Conservation (phyloP, 768 basidiomycete species). For the Roridomyces roridus region DNA sequence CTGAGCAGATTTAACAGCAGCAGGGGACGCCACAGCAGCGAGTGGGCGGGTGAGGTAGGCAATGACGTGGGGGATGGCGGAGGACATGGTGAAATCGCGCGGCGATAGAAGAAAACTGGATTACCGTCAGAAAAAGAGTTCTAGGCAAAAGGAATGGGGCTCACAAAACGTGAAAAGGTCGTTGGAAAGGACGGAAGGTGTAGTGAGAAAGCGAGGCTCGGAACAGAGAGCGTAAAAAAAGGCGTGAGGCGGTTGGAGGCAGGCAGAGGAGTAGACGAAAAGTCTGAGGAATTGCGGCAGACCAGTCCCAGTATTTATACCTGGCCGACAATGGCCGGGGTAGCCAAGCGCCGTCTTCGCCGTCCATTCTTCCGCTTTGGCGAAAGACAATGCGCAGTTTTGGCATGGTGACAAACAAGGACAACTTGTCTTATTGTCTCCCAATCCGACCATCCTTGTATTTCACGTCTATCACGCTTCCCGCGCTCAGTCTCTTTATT, state of each 20-base stretch:
- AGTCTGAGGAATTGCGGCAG: neutral
- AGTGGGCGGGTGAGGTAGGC: constrained; percentile 23
- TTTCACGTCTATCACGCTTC: too few relatives aligned
- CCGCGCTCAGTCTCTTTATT: too few relatives aligned
- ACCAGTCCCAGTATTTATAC: constrained; percentile 3
- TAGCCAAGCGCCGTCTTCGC: neutral
- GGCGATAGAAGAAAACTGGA: neutral
- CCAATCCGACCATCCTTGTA: too few relatives aligned
- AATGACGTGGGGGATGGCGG: constrained; percentile 23
- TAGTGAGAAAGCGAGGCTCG: constrained; percentile 15
- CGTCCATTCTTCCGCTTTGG: constrained; percentile 15
- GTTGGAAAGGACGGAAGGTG: neutral
- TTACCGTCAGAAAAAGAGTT: neutral
- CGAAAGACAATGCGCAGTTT: constrained; percentile 12
- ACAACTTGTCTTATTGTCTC: too few relatives aligned
- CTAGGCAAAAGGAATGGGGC: neutral
- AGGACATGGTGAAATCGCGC: constrained; percentile 11
- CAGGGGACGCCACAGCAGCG: neutral
- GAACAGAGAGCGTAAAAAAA: constrained; percentile 16
- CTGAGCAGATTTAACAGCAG: constrained; percentile 10
- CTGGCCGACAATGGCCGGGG: neutral
- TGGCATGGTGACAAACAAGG: neutral
- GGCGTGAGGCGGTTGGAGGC: constrained; percentile 4
- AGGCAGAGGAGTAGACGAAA: constrained; percentile 7
- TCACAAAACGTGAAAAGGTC: neutral